phyloP scores from a whole-genome alignment of 139 green algal species.

The Chlamydomonas eustigma region DNA sequence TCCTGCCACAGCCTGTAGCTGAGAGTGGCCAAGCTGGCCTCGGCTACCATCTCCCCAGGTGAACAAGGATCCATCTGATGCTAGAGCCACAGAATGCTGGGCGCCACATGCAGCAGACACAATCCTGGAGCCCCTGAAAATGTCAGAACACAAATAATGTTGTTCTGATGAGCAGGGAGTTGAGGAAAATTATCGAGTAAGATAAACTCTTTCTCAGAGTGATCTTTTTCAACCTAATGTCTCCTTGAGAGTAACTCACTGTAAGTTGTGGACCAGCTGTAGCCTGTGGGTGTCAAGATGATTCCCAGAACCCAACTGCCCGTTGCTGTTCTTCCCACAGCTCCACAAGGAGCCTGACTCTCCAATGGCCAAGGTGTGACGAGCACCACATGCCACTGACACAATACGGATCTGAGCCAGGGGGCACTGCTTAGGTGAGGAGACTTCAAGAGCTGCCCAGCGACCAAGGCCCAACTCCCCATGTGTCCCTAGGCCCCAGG shows the following conservation, averaged over 20 bases:
- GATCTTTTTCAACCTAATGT: too few relatives aligned
- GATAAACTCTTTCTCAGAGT: too few relatives aligned
- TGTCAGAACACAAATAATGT: background rate
- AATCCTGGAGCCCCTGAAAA: slow-evolving; percentile 46
- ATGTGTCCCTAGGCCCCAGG: slow-evolving; percentile 70
- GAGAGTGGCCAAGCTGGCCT: slow-evolving; percentile 69
- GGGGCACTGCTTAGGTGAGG: slow-evolving; percentile 17
- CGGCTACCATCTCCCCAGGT: slow-evolving; percentile 62
- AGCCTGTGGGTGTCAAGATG: slow-evolving; percentile 39
- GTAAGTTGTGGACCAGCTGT: slow-evolving; percentile 17
- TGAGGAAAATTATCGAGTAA: background rate
- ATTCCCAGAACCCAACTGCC: slow-evolving; percentile 60
- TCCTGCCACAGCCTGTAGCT: slow-evolving; percentile 31
- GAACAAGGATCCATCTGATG: slow-evolving; percentile 70
- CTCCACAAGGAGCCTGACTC: slow-evolving; percentile 65
- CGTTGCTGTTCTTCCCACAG: slow-evolving; percentile 63
- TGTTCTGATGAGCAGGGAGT: background rate
- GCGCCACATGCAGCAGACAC: slow-evolving; percentile 59
- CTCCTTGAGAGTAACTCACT: background rate
- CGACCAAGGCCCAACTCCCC: slow-evolving; percentile 68
- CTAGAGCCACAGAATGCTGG: slow-evolving; percentile 69
- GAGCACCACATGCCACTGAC: slow-evolving; percentile 57
- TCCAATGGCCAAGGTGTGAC: slow-evolving; percentile 76
- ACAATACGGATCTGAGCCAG: slow-evolving; percentile 39
- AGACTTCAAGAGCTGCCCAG: slow-evolving; percentile 59